A percentile compares a stretch with the other conserved stretches of the same genome.
These are phyloP conservation scores for Rhodosporidiobolus sp. DNA, from an alignment of 768 basidiomycete species.

Conservation along the genomic window DNA sequence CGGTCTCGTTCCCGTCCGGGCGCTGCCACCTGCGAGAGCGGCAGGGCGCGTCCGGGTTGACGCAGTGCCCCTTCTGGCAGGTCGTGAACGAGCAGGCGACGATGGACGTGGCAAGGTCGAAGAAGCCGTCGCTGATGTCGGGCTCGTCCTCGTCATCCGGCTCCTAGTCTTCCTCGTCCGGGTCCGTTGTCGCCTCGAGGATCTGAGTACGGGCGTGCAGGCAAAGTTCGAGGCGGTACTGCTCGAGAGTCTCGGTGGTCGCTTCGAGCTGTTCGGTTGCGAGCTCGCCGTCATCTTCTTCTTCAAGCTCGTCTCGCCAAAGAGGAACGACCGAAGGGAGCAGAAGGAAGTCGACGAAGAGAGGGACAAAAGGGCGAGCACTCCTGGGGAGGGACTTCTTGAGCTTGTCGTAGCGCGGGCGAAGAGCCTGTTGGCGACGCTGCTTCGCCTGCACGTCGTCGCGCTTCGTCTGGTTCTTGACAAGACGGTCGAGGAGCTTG, in stretches of 20 bases:
- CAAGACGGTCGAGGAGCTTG: neutral
- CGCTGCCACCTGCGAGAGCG: no score
- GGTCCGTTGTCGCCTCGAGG: neutral
- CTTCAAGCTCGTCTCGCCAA: neutral
- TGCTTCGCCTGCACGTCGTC: no score
- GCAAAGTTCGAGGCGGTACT: neutral
- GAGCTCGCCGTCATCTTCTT: neutral
- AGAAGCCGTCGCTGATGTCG: neutral
- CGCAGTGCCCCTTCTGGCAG: neutral
- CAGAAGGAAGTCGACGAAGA: constrained; percentile 21
- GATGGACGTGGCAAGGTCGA: neutral
- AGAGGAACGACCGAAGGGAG: neutral
- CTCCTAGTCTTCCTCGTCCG: neutral
- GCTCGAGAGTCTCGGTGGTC: neutral
- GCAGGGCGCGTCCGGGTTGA: no score
- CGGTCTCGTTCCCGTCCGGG: neutral
- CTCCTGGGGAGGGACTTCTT: neutral
- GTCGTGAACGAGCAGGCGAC: neutral
- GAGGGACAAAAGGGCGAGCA: neutral
- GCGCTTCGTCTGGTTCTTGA: no score
- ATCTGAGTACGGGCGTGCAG: neutral
- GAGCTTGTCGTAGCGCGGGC: neutral
- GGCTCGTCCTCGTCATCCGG: neutral
- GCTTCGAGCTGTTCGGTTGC: neutral
- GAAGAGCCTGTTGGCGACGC: neutral